phyloP scores from a whole-genome alignment of 148 eudicot genomes.

The Camellia sinensis region DNA sequence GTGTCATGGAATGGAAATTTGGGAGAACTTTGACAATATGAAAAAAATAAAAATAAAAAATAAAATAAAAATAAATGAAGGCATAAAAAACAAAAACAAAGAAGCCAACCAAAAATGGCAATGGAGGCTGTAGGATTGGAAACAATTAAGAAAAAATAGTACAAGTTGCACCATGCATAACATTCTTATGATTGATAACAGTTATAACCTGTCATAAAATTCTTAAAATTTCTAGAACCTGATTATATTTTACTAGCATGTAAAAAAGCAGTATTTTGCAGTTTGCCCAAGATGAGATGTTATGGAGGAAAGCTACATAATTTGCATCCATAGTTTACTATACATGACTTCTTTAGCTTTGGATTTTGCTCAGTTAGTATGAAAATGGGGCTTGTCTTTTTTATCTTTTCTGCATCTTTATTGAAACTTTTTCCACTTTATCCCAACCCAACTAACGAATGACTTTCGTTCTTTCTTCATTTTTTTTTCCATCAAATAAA shows the following conservation, averaged over 20 bases:
- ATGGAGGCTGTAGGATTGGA: neutral
- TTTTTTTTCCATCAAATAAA: too few species aligned
- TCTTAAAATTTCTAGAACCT: neutral
- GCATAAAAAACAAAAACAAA: neutral
- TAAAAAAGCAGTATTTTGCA: neutral
- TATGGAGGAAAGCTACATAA: neutral
- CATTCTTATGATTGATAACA: neutral
- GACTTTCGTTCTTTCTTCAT: too few species aligned
- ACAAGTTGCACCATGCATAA: neutral
- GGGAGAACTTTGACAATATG: neutral
- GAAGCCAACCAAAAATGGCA: slow-evolving; percentile 6
- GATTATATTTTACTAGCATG: neutral
- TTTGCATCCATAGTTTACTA: neutral
- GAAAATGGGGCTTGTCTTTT: neutral
- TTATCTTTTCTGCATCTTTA: neutral
- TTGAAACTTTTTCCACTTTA: neutral
- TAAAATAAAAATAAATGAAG: neutral
- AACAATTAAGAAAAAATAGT: neutral
- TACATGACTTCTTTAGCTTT: neutral
- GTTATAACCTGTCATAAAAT: neutral
- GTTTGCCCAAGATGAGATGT: neutral
- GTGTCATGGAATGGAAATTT: neutral
- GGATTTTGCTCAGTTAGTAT: neutral
- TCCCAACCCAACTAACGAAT: too few species aligned
- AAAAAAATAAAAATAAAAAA: neutral